These are phyloP conservation scores for Aureobasidium uvarum DNA, from an alignment of 2,329 filamentous ascomycete genomes.

Conservation along the genomic window DNA sequence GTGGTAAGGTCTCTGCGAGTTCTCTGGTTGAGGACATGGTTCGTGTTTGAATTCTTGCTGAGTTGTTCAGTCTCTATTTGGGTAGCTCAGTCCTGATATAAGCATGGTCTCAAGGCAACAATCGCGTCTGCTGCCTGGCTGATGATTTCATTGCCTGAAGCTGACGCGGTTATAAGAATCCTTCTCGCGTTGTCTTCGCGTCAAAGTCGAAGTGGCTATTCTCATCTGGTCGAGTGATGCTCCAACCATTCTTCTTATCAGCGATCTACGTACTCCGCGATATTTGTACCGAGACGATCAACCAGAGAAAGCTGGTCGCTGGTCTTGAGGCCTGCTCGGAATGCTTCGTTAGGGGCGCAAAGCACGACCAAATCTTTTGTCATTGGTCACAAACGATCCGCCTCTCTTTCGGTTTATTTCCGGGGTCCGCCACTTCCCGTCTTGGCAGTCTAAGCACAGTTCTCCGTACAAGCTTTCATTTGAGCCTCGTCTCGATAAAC, in stretches of 20 bases:
- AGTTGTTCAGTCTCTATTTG: background rate
- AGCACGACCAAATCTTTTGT: conserved; percentile 2
- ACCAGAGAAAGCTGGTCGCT: too few relatives aligned
- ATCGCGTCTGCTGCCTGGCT: background rate
- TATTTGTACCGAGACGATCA: too few relatives aligned
- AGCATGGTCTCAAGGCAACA: background rate
- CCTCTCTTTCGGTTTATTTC: background rate
- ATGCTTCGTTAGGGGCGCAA: too few relatives aligned
- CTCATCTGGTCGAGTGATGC: too few relatives aligned
- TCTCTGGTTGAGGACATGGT: conserved; percentile 1
- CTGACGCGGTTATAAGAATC: background rate
- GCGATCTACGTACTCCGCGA: too few relatives aligned
- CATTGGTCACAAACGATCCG: background rate
- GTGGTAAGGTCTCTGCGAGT: conserved; percentile 5
- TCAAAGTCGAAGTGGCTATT: too few relatives aligned
- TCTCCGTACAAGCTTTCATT: background rate
- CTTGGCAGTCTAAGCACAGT: background rate
- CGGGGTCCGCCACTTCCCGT: background rate
- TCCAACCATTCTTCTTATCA: too few relatives aligned
- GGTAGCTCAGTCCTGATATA: background rate
- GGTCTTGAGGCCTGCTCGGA: too few relatives aligned
- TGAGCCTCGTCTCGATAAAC: background rate
- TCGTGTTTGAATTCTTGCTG: background rate
- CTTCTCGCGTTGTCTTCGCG: conserved; percentile 3
- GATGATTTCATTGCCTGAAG: background rate